Evolutionary conservation across 108 stramenopile species (phyloP).

Genomic region (Discostella stelligeroides): DNA sequence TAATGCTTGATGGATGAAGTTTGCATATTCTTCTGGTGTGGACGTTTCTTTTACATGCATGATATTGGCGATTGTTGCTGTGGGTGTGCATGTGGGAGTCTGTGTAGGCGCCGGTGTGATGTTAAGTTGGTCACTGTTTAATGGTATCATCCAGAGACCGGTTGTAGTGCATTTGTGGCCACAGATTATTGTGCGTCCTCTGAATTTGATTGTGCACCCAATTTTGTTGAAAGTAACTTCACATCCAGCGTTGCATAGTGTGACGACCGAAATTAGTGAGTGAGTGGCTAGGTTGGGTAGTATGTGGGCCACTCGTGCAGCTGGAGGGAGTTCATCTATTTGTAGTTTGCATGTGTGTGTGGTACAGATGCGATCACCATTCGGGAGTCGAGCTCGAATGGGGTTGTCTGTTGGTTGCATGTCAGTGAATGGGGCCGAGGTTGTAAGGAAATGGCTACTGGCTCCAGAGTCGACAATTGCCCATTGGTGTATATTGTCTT

Average conservation of each 20-base stretch:
- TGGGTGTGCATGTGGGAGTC: too few relatives aligned
- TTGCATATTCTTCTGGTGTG: background rate
- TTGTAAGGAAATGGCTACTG: conserved; percentile 12
- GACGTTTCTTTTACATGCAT: background rate
- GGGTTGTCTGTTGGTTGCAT: background rate
- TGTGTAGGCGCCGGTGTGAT: background rate
- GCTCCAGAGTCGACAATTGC: conserved; percentile 10
- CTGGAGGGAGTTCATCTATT: background rate
- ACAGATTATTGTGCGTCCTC: conserved; percentile 2
- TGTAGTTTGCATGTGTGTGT: conserved; percentile 16
- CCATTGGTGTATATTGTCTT: background rate
- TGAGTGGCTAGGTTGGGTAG: conserved; percentile 1
- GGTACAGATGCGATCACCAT: background rate
- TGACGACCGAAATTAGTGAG: conserved; percentile 5
- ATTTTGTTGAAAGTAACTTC: conserved; percentile 3
- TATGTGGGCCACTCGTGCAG: conserved; percentile 5
- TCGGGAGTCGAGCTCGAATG: background rate
- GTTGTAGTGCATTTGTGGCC: background rate
- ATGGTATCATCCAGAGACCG: conserved; percentile 4
- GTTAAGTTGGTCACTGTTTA: background rate
- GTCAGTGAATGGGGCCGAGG: background rate
- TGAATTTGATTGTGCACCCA: conserved; percentile 2
- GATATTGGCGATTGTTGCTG: background rate
- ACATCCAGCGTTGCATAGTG: conserved; percentile 16
- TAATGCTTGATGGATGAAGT: conserved; percentile 1